These are phyloP conservation scores for Lepidium didymum DNA, from an alignment of 345 rosid species.

Conservation along the genomic window DNA sequence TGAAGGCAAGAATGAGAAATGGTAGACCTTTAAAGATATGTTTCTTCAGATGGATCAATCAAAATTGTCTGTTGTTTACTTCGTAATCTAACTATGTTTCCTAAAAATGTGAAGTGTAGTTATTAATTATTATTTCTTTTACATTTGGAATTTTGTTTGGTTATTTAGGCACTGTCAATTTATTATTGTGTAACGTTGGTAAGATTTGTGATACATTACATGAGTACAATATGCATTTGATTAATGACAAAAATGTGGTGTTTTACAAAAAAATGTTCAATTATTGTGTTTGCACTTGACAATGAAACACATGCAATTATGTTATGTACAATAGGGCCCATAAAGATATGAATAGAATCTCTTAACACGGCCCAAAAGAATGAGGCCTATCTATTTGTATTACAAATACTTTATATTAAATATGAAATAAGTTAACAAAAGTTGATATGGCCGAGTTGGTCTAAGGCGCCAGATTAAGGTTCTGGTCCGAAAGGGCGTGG, in stretches of 20 bases:
- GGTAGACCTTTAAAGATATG: slow-evolving; percentile 1
- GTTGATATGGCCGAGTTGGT: slow-evolving; percentile 99
- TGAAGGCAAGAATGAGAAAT: slow-evolving; percentile 6
- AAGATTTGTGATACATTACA: not conserved
- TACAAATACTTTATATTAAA: not conserved
- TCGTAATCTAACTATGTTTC: slow-evolving; percentile 14
- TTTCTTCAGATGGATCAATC: not conserved
- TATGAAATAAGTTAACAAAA: accelerated
- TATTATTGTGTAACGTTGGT: not conserved
- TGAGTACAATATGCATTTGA: not conserved
- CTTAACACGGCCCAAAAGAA: not conserved
- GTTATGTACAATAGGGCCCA: not conserved
- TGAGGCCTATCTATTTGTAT: not conserved
- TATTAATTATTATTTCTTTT: not conserved
- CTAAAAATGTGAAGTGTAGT: slow-evolving; percentile 7
- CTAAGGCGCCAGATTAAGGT: slow-evolving; percentile 99
- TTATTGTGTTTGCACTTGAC: not conserved
- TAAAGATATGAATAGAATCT: too few species aligned
- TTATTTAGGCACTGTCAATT: not conserved
- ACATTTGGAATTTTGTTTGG: not conserved
- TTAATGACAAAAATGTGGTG: not conserved
- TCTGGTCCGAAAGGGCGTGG: slow-evolving; percentile 99
- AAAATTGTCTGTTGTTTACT: slow-evolving; percentile 4
- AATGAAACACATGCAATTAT: not conserved
- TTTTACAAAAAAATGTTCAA: not conserved